Percentiles rank a stretch among this genome's conserved stretches.
Evolutionary conservation across 2,329 filamentous ascomycete species (phyloP).

Genomic region (Paecilomyces dactylethromorphus): DNA sequence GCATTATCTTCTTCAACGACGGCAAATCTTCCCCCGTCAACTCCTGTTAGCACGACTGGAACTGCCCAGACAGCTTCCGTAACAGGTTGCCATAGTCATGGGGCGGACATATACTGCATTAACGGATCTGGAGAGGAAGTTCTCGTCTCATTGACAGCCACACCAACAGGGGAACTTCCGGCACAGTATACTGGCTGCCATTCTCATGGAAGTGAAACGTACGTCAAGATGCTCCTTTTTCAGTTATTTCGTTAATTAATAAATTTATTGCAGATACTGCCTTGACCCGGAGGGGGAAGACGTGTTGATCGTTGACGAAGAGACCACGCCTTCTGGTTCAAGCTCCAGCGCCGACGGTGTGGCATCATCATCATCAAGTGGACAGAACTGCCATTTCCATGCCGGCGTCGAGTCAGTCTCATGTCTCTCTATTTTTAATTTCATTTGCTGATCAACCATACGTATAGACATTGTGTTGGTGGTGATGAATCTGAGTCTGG

Average conservation of each 20-base stretch:
- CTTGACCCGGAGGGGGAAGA: conserved; percentile 55
- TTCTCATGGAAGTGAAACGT: conserved; percentile 53
- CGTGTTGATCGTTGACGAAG: conserved; percentile 47
- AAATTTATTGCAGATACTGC: conserved; percentile 48
- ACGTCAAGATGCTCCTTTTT: conserved; percentile 20
- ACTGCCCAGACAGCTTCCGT: conserved; percentile 39
- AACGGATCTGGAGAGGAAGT: conserved; percentile 29
- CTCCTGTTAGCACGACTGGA: conserved; percentile 20
- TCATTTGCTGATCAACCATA: conserved; percentile 5
- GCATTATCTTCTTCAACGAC: conserved; percentile 12
- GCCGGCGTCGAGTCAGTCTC: conserved; percentile 64
- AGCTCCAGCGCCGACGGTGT: conserved; percentile 22
- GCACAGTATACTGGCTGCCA: conserved; percentile 61
- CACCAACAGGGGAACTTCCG: conserved; percentile 51
- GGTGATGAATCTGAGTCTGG: conserved; percentile 37
- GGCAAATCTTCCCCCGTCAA: conserved; percentile 6
- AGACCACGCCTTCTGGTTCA: conserved; percentile 12
- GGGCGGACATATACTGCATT: conserved; percentile 27
- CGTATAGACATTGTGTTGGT: conserved; percentile 48
- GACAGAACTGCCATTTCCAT: conserved; percentile 64
- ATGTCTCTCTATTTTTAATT: not conserved
- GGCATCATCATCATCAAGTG: conserved; percentile 10
- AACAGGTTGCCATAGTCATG: conserved; percentile 49
- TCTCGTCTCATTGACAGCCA: conserved; percentile 38
- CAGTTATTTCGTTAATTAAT: not conserved